Base-by-base conservation (phyloP, 768 basidiomycete genomes). In the Dictyophora rubrovolvata region DNA sequence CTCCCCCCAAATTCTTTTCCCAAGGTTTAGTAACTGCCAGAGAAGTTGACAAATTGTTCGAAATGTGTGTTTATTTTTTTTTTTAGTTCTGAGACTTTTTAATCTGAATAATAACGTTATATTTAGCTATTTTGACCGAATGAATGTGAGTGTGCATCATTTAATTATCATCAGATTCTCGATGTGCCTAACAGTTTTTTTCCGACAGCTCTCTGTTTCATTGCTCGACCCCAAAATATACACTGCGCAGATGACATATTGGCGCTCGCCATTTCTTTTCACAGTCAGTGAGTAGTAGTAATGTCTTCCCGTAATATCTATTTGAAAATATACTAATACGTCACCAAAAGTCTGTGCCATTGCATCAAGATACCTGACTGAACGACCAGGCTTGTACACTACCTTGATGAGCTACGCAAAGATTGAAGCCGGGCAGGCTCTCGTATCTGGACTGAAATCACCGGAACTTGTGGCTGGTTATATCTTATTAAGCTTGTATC, bases 241-340 rank as follows among this genome's bases (percentile, higher is more conserved):
- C 67, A 93, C 90, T 0, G 86, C 92, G 5, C 85, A 86, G 55
- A 79, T 77, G 63, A 88, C 89, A 1, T 86, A 84, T 63, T 83
- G 84, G 70, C 82, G 93, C 20, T 90, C 87, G 65, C 90, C 93
- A 2, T 95, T 95, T 75, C 70, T 97, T 37, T 93, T 95, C 71
- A 94, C 93, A 34, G 89, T 92, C 60, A 81, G 89, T 91, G 65
- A 80, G 84, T 82, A 63, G 14, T 54, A 5, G 22, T 1, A 34
- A 1, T n/a, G 6, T 35, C 28, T 33, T 23, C 35, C 3, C 51
- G 47, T 55, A 42, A 54, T 69, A 35, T 62, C 21, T 34, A 47
- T 57, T 17, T 0, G 55, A 8, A 33, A 52, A 28, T 28, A 28
- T 28, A 28, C 28, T 28, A 7, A 28, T 28, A 3, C 7, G 28